Evolutionary conservation across 208 protist genomes (phyloP).

Genomic region (Acanthamoeba royreba): DNA sequence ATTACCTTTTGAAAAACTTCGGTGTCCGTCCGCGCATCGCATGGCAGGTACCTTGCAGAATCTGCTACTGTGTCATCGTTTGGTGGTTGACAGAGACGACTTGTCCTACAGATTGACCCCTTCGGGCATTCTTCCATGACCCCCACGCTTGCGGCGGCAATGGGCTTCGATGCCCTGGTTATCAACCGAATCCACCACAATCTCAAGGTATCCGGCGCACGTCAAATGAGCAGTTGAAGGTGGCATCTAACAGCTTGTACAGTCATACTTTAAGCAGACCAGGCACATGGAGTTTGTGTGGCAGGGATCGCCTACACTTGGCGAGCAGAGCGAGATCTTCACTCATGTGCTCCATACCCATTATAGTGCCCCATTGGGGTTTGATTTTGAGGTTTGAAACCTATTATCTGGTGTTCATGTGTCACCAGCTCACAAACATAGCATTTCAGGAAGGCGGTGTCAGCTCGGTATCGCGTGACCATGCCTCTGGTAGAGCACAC

Average conservation of each 20-base stretch:
- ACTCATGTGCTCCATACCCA: slow-evolving; percentile 77
- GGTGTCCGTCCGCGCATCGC: slow-evolving; percentile 61
- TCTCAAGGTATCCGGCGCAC: slow-evolving; percentile 28
- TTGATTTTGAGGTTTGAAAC: slow-evolving; percentile 58
- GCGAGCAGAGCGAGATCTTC: slow-evolving; percentile 58
- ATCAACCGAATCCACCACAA: slow-evolving; percentile 74
- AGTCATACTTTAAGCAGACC: slow-evolving; percentile 50
- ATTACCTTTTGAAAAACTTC: slow-evolving; percentile 72
- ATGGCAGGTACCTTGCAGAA: slow-evolving; percentile 66
- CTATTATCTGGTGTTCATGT: too few species aligned
- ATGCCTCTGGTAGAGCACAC: not conserved
- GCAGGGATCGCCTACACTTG: slow-evolving; percentile 50
- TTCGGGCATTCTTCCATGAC: slow-evolving; percentile 74
- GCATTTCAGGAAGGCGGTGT: too few species aligned
- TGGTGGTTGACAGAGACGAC: not conserved
- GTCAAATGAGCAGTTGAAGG: not conserved
- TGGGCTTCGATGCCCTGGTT: slow-evolving; percentile 76
- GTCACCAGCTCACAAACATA: too few species aligned
- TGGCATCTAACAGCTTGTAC: not conserved
- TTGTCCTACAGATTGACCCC: slow-evolving; percentile 64
- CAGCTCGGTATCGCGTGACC: too few species aligned
- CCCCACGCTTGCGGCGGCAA: slow-evolving; percentile 58
- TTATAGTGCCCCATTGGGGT: slow-evolving; percentile 62
- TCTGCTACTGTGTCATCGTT: not conserved
- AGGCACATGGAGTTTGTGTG: slow-evolving; percentile 78